Conservation (phyloP, 75 land plant species). For the Isoetes taiwanensis region DNA sequence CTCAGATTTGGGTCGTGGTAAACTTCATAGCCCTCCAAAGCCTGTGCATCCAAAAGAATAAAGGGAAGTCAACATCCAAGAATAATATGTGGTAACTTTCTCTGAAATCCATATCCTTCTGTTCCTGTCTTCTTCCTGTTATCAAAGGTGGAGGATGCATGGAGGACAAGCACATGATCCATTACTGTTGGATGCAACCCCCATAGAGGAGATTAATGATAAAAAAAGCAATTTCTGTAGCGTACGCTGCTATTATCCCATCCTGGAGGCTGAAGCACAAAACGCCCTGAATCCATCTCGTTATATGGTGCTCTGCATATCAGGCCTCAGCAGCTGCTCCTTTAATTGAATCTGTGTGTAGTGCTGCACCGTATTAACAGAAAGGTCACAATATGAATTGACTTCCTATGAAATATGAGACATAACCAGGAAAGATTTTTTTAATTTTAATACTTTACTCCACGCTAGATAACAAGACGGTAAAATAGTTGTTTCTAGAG, state of each 20-base stretch:
- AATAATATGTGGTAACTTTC: conserved; percentile 24
- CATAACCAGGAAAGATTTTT: too few relatives aligned
- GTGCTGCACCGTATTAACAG: too few relatives aligned
- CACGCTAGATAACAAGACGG: too few relatives aligned
- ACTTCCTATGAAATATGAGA: too few relatives aligned
- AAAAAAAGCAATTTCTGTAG: too few relatives aligned
- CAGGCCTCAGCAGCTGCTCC: conserved; percentile 15
- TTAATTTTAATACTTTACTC: too few relatives aligned
- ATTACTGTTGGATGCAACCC: conserved; percentile 16
- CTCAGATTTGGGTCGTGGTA: conserved; percentile 63
- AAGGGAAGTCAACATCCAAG: conserved; percentile 79
- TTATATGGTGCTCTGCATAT: conserved; percentile 16
- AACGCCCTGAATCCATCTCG: conserved; percentile 89
- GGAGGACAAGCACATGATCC: conserved; percentile 10
- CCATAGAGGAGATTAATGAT: too few relatives aligned
- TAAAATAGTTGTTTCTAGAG: too few relatives aligned
- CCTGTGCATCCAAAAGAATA: conserved; percentile 99
- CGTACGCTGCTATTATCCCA: conserved; percentile 99
- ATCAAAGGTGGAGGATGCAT: conserved; percentile 18
- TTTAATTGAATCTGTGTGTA: too few relatives aligned
- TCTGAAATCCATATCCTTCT: conserved; percentile 66
- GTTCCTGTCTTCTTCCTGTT: conserved; percentile 40
- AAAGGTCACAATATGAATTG: too few relatives aligned
- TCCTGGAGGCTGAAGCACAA: conserved; percentile 74
- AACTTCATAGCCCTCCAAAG: conserved; percentile 69